Evolutionary conservation across 108 stramenopile genomes (phyloP).

Genomic region (Licmophora abbreviata): DNA sequence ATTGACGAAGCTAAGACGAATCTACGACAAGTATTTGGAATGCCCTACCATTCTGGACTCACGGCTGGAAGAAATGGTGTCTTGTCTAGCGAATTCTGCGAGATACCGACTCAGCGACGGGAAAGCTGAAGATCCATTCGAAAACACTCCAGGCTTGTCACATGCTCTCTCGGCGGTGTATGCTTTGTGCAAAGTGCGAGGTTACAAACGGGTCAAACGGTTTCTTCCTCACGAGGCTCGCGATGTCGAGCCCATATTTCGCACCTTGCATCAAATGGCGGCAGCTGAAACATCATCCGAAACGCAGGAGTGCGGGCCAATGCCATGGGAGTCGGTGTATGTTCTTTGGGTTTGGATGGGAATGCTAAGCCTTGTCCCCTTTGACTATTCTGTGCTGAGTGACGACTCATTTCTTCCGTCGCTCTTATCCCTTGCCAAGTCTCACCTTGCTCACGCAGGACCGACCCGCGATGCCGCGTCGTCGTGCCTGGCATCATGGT

Average conservation of each 20-base stretch:
- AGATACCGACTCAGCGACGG: conserved; percentile 12
- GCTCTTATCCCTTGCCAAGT: conserved; percentile 35
- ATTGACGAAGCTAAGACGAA: conserved; percentile 30
- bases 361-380: conserved; percentile 91
- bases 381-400: conserved; percentile 84
- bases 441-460: conserved; percentile 74
- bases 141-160: conserved; percentile 27
- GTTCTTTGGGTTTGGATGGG: conserved; percentile 94
- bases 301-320: conserved; percentile 15
- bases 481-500: conserved; percentile 79
- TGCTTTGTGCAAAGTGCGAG: conserved; percentile 88
- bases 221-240: conserved; percentile 87
- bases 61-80: conserved; percentile 66
- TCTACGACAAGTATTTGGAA: conserved; percentile 92
- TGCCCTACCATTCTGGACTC: conserved; percentile 88
- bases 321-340: conserved; percentile 90
- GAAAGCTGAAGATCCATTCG: conserved; percentile 13
- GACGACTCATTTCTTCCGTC: conserved; percentile 15
- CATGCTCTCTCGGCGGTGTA: conserved; percentile 75
- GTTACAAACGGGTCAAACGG: conserved; percentile 78
- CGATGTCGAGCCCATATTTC: conserved; percentile 84
- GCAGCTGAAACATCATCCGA: conserved; percentile 4
- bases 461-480: conserved; percentile 90
- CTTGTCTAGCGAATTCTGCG: conserved; percentile 17
- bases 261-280: conserved; percentile 20